Evolutionary conservation across 2,329 filamentous ascomycete species (phyloP), one percentile per base, ranked within the genome.

Genomic region (Byssothecium circinans): DNA sequence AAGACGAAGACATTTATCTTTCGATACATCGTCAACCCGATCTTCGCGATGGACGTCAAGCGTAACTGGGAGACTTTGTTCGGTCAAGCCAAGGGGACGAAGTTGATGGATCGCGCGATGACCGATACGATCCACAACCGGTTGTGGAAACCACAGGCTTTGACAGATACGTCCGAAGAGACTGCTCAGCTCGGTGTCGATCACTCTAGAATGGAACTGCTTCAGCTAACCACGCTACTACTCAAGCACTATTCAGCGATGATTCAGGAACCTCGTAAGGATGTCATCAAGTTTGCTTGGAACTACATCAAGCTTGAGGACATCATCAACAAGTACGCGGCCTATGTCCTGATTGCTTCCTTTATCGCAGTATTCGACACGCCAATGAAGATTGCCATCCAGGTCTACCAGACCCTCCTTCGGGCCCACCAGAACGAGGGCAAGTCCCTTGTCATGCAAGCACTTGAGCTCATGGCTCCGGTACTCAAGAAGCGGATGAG

Each of bases 221-320:
- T 99, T 37, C 95, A 99, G 68, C 81, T 97, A 36, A 96, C 94
- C 5, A 91, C 94, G 0, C 85, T 99, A 76, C 78, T 99, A 32
- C 87, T 99, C 72, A 99, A 99, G 67, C 95, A 97, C 63, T 90
- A 99, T 63, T 85, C 92, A 62, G 82, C 83, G 25, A 88, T 91
- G 44, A 81, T 99, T 1, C 88, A 95, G 58, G 94, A 97, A 62
- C 86, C 89, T 2, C 85, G 95, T 30, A 99, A 99, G 72, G 94
- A 99, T 56, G 92, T 99, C 53, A 99, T 99, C 65, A 97, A 96
- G 73, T 99, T 97, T 71, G 91, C 91, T 2, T 99, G 94, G 94
- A 96, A 91, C 15, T 97, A 96, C 67, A 99, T 99, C 62, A 65
- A 67, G 53, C 81, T 99, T n/a, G 95, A 99, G 65, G 94, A 99